A percentile compares a stretch with the other conserved stretches of the same genome.
These are phyloP conservation scores for Aspergillus neotritici DNA, from an alignment of 2,329 filamentous ascomycete genomes.

Conservation along the genomic window DNA sequence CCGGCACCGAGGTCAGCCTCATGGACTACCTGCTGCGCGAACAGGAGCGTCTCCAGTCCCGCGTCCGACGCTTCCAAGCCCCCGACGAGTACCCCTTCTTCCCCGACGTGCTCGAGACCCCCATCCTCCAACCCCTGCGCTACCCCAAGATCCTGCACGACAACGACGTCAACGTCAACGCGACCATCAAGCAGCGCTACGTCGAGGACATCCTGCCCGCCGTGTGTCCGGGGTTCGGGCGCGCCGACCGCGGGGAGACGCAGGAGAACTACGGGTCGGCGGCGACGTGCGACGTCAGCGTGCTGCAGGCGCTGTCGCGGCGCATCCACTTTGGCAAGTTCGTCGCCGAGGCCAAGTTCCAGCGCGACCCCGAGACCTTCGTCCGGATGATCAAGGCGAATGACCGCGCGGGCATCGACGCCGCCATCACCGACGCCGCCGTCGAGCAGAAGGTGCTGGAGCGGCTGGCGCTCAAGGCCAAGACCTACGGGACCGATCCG, in stretches of 20 bases:
- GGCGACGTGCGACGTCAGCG: conserved; percentile 83
- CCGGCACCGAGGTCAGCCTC: conserved; percentile 67
- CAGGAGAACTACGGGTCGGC: conserved; percentile 94
- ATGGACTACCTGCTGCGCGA: conserved; percentile 91
- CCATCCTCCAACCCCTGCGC: conserved; percentile 78
- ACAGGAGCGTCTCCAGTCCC: conserved; percentile 84
- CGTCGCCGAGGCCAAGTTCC: conserved; percentile 93
- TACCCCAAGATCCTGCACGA: conserved; percentile 84
- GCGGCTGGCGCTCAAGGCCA: conserved; percentile 77
- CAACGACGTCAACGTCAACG: conserved; percentile 88
- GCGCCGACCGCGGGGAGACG: conserved; percentile 72
- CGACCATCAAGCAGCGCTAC: conserved; percentile 80
- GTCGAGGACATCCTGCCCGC: conserved; percentile 74
- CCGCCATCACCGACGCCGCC: conserved; percentile 80
- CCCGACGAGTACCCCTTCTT: conserved; percentile 99
- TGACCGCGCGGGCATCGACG: conserved; percentile 75
- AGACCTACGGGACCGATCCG: conserved; percentile 89
- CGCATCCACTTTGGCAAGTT: conserved; percentile 98
- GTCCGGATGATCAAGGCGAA: conserved; percentile 73
- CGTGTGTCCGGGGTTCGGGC: conserved; percentile 70
- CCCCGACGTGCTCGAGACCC: conserved; percentile 67
- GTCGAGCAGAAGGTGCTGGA: conserved; percentile 92
- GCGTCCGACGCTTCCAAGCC: conserved; percentile 89
- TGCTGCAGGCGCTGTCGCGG: conserved; percentile 81
- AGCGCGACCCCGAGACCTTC: conserved; percentile 72